Base-by-base conservation (phyloP, 768 basidiomycete species). In the Steccherinum ochraceum region DNA sequence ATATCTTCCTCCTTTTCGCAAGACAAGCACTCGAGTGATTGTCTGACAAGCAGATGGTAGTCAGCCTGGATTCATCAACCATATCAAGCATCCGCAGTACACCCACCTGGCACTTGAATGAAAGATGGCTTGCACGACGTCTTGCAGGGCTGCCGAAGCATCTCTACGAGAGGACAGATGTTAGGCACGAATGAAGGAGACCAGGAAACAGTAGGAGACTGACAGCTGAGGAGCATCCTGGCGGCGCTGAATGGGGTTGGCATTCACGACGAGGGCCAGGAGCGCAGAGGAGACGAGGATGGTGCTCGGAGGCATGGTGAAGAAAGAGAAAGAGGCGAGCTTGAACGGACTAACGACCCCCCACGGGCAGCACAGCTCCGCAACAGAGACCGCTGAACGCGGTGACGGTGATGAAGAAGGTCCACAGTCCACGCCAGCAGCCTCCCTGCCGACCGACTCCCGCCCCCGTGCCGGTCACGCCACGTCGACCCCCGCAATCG, bases 341-440 rank as follows among this genome's bases (percentile, higher is more conserved):
- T n/a, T n/a, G n/a, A n/a, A n/a, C n/a, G n/a, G n/a, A n/a, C n/a
- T 80, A 13, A 75, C 66, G 2, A 55, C 39, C 52, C 49, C 35
- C 49, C 40, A 60, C 46, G 40, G 69, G 52, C 20, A 74, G 67
- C 86, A 85, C 19, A 87, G 67, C 69, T 84, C 74, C 56, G 84
- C 81, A 2, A 81, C 79, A 51, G 7, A 85, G 58, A 20, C 78
- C 70, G 2, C 84, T 84, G 12, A 81, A 60, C 16, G 76, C 79
- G n/a, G 80, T 74, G 20, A 75, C 76, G 16, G 78, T 76, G 12
- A 78, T 77, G 27, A 72, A 77, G 40, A 84, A 65, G 13, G 81
- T 77, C 53, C n/a, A n/a, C n/a, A n/a, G n/a, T n/a, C n/a, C n/a
- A n/a, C n/a, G n/a, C n/a, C n/a, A n/a, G n/a, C n/a, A n/a, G n/a